Percentiles rank a stretch among this genome's conserved stretches.
Evolutionary conservation across 176 grass and related monocot genomes (phyloP).

Genomic region (Puya raimondii): DNA sequence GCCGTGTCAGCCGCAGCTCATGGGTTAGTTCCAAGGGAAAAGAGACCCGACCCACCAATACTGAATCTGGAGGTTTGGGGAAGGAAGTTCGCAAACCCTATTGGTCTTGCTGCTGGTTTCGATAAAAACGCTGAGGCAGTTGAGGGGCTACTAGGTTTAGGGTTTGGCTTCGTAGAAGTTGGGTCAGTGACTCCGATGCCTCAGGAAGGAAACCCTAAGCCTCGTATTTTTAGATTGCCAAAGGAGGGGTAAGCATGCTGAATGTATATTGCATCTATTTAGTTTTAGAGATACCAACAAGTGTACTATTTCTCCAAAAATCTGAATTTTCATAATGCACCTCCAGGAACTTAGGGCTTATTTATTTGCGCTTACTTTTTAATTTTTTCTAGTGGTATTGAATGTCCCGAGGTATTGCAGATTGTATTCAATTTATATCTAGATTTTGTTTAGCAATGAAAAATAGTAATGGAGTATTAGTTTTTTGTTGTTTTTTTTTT

Average conservation of each 20-base stretch:
- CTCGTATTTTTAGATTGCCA: slow-evolving; percentile 72
- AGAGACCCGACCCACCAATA: slow-evolving; percentile 73
- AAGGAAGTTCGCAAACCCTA: slow-evolving; percentile 76
- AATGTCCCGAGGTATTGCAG: no score
- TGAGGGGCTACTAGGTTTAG: slow-evolving; percentile 76
- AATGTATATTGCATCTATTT: background rate
- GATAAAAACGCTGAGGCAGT: slow-evolving; percentile 97
- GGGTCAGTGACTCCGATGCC: slow-evolving; percentile 90
- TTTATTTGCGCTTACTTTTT: no score
- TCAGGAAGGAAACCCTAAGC: slow-evolving; percentile 94
- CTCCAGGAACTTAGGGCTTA: no score
- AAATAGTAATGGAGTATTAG: no score
- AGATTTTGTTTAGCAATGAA: no score
- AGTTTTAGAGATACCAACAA: no score
- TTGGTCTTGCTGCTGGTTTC: slow-evolving; percentile 92
- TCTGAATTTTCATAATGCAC: background rate
- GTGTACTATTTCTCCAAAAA: background rate
- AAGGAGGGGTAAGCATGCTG: slow-evolving; percentile 55
- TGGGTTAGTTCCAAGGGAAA: slow-evolving; percentile 83
- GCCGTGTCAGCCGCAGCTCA: slow-evolving; percentile 71
- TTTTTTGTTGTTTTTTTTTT: no score
- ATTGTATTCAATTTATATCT: no score
- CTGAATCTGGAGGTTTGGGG: slow-evolving; percentile 80
- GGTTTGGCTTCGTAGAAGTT: slow-evolving; percentile 98
- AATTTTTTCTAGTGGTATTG: no score